Base-by-base conservation (phyloP, 805 yeast genomes). In the Nakazawaea wickerhamii region DNA sequence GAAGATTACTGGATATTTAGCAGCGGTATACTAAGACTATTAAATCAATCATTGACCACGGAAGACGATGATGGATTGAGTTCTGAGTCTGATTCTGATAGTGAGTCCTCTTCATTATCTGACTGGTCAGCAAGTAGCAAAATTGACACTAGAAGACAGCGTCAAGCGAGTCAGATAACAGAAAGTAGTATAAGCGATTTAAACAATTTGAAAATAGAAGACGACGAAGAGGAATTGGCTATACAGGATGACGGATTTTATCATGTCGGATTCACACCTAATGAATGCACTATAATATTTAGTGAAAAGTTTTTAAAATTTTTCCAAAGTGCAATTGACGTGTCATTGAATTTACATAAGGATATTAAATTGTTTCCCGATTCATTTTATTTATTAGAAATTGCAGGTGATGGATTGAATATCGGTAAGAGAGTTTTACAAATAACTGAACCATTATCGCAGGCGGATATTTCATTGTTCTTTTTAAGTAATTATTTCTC, bases 401-500 rank as follows among this genome's bases (percentile, higher is more conserved):
- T 81, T 3, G 79, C 78, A 46, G 72, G 76, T 42, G 84, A 77
- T 49, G 84, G 85, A 0, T 63, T 67, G 15, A 70, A 67, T 49
- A 76, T 73, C 48, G 75, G 74, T 34, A 67, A 70, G 30, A 60
- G 81, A 32, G 78, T 80, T 13, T 55, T 80, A 36, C 75, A 74
- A 42, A 58, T 81, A 30, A 77, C 83, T 1, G 64, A 67, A 39
- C 86, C 86, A 1, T 59, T 81, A n/a, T 70, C 82, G 1, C 63
- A 65, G 30, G 75, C 76, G 36, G 68, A 67, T 14, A 77, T 81
- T 23, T 70, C 85, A 2, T 63, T 81, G 26, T 80, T 78, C 53
- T 81, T 80, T 57, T 57, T 81, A 25, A 70, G 80, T 14, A 76
- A 80, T 26, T 82, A 80, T 58, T 79, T 77, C 56, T 72, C 79